phyloP scores from a whole-genome alignment of 345 rosid genomes.

The Corchorus capsularis region DNA sequence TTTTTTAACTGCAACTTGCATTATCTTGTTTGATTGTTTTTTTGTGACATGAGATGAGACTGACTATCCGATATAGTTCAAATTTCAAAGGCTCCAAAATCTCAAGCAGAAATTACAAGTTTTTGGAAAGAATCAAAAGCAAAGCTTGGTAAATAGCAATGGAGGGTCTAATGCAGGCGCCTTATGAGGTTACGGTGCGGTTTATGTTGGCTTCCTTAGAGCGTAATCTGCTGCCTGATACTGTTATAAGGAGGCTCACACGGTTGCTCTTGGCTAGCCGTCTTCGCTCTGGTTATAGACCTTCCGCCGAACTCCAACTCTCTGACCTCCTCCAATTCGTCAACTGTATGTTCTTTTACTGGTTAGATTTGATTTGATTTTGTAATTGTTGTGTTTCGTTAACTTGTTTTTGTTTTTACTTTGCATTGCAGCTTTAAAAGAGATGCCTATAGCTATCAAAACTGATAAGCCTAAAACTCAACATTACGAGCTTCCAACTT shows the following conservation, averaged over 20 bases:
- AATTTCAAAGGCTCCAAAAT: neutral
- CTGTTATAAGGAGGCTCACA: constrained; percentile 58
- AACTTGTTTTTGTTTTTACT: neutral
- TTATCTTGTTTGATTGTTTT: too few relatives aligned
- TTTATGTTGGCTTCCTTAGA: constrained; percentile 57
- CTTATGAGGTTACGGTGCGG: constrained; percentile 62
- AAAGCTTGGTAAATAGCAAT: constrained; percentile 17
- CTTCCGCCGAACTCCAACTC: constrained; percentile 63
- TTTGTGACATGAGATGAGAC: too few relatives aligned
- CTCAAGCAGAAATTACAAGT: neutral
- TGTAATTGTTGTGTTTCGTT: neutral
- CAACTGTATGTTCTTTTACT: constrained; percentile 34
- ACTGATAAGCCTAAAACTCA: constrained; percentile 71
- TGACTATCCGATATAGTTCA: too few relatives aligned
- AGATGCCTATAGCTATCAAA: constrained; percentile 79
- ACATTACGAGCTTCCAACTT: constrained; percentile 82
- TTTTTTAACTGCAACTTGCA: too few relatives aligned
- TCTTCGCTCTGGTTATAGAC: constrained; percentile 67
- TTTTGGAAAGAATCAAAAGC: neutral
- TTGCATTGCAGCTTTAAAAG: constrained; percentile 48
- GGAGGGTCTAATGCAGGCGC: constrained; percentile 55
- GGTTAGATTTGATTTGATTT: neutral
- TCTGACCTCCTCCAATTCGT: constrained; percentile 64
- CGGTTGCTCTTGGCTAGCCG: constrained; percentile 68
- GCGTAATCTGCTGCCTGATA: constrained; percentile 74